phyloP scores from a whole-genome alignment of 768 basidiomycete genomes.

The Lactifluus hygrophoroides region DNA sequence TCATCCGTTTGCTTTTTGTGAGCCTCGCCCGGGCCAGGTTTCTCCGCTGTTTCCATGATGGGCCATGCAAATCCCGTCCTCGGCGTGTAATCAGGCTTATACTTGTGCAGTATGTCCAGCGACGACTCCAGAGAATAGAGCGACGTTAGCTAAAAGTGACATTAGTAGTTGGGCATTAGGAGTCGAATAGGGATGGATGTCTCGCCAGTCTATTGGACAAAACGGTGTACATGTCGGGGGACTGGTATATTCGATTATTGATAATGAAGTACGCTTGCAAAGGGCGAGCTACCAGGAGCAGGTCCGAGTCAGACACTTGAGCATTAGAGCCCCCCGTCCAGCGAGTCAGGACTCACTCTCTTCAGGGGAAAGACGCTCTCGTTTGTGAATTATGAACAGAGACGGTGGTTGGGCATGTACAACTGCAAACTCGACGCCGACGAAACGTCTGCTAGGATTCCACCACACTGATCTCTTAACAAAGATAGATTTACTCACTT shows the following conservation, averaged over 20 bases:
- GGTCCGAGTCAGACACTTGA: conserved; percentile 6
- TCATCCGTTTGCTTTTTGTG: conserved; percentile 32
- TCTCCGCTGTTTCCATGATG: conserved; percentile 47
- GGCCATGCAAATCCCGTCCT: conserved; percentile 83
- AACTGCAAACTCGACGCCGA: conserved; percentile 79
- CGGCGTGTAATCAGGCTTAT: conserved; percentile 78
- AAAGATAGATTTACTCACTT: conserved; percentile 42
- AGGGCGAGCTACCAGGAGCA: conserved; percentile 44
- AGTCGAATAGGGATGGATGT: neutral
- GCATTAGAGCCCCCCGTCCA: neutral
- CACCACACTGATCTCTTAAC: neutral
- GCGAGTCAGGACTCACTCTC: conserved; percentile 46
- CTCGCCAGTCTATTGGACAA: conserved; percentile 76
- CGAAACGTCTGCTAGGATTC: conserved; percentile 55
- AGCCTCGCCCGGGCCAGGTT: conserved; percentile 32
- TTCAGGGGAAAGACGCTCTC: conserved; percentile 73
- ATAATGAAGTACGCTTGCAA: conserved; percentile 82
- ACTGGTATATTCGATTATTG: conserved; percentile 83
- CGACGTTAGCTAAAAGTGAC: conserved; percentile 46
- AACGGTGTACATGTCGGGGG: conserved; percentile 76
- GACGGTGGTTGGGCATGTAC: conserved; percentile 73
- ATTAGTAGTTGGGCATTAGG: neutral
- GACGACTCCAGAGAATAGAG: conserved; percentile 67
- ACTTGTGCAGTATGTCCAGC: conserved; percentile 59
- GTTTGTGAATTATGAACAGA: conserved; percentile 85